Evolutionary conservation across 805 yeast genomes (phyloP), one percentile per base, ranked within the genome.

Genomic region (Wickerhamomyces alni): DNA sequence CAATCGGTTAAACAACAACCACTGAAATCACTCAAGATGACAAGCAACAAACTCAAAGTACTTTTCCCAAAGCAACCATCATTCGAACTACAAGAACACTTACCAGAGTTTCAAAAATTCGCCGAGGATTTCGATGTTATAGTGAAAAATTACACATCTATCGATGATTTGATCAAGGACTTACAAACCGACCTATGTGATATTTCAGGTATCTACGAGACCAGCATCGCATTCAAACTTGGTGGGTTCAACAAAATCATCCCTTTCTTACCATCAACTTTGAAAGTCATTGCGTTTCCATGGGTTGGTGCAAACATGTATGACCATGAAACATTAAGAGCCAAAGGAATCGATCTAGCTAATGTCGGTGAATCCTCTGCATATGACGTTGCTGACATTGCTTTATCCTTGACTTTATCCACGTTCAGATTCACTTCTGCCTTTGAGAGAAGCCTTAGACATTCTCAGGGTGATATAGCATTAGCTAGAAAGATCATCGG

Each of bases 351-450:
- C 21, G 51, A 62, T 8, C 65, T 85, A 43, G 75, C 84, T 43
- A 81, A 85, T 52, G 79, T 78, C 40, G 74, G 85, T 43, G 62
- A 72, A 10, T 63, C 67, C 30, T 77, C 82, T 0, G 75, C 84
- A 1, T 75, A 68, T 30, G 81, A 83, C 13, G 94, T 85, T 21
- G 84, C 89, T 3, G 94, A 85, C 46, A 62, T 80, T 42, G 91
- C 81, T 3, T 61, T 82, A 33, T 71, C 64, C 51, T 67, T 80
- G 47, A 63, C 83, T 0, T 55, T 84, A 41, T 69, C 77, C 29
- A 70, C 77, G 17, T 81, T 80, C 63, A 68, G 93, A 46, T 69
- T 70, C 57, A 75, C 76, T 42, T 57, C 69, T 1, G 58, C 69
- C 34, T 74, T 75, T 55, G 75, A 73, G 42, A 52, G 55, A 2